These are phyloP conservation scores for Yamadazyma ubonensis DNA, from an alignment of 805 yeast genomes.

Conservation along the genomic window DNA sequence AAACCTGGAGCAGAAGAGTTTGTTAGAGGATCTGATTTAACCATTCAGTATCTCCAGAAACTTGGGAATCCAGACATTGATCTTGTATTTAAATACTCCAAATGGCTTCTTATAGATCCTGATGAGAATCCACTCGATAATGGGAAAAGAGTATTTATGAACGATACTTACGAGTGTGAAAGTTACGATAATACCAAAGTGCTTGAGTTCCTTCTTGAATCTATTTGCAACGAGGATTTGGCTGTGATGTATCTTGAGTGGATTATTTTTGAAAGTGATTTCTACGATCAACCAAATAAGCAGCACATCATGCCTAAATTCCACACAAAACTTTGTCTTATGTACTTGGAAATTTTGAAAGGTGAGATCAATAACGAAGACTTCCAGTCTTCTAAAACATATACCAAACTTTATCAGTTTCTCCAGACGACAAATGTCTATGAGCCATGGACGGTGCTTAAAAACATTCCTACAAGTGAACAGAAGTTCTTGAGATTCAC, in stretches of 20 bases:
- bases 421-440: constrained; percentile 31
- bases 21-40: constrained; percentile 41
- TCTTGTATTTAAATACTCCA: constrained; percentile 55
- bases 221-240: constrained; percentile 19
- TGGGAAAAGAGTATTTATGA: constrained; percentile 58
- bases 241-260: constrained; percentile 47
- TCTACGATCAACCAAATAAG: constrained; percentile 19
- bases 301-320: constrained; percentile 23
- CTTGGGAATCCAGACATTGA: constrained; percentile 49
- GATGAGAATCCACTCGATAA: constrained; percentile 23
- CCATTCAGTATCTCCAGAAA: constrained; percentile 58
- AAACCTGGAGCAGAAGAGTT: constrained; percentile 22
- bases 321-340: constrained; percentile 34
- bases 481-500: constrained; percentile 43
- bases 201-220: constrained; percentile 46
- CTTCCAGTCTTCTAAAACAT: constrained; percentile 17
- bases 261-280: constrained; percentile 38
- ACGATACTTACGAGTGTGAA: constrained; percentile 59
- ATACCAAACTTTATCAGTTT: constrained; percentile 32
- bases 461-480: constrained; percentile 32
- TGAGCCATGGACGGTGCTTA: constrained; percentile 37
- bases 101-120: constrained; percentile 46
- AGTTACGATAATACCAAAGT: constrained; percentile 55
- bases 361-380: constrained; percentile 9
- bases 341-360: constrained; percentile 26